phyloP scores from a whole-genome alignment of 2,329 filamentous ascomycete species.

The Verticillium tricorpus region DNA sequence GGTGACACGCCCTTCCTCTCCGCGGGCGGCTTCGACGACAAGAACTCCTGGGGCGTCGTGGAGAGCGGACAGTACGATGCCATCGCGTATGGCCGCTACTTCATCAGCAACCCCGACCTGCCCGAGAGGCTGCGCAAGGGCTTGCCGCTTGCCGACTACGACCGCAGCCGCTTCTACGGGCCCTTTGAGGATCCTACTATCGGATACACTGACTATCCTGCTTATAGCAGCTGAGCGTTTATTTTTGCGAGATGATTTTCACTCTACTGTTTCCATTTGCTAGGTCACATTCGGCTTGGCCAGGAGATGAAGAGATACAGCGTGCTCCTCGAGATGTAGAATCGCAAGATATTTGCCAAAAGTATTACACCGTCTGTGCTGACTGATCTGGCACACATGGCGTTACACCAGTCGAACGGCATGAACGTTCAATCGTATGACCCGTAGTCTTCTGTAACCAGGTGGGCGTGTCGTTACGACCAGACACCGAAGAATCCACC shows the following conservation, averaged over 20 bases:
- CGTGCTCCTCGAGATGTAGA: no score
- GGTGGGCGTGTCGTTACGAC: no score
- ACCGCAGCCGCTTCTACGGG: conserved; percentile 39
- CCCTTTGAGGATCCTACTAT: conserved; percentile 26
- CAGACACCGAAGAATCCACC: no score
- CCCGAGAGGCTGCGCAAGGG: conserved; percentile 36
- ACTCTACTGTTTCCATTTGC: no score
- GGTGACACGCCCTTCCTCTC: conserved; percentile 49
- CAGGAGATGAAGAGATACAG: no score
- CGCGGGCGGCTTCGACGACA: conserved; percentile 48
- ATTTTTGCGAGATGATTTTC: background rate
- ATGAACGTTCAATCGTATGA: no score
- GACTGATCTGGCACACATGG: no score
- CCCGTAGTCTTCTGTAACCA: no score
- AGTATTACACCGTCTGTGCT: no score
- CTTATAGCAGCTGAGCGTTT: background rate
- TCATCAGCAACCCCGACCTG: conserved; percentile 45
- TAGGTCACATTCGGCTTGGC: no score
- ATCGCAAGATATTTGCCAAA: no score
- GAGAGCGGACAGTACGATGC: conserved; percentile 39
- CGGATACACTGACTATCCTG: conserved; percentile 32
- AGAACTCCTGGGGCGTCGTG: conserved; percentile 41
- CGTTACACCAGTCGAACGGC: no score
- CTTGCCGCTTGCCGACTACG: conserved; percentile 33
- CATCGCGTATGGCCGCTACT: conserved; percentile 41